Evolutionary conservation across 2,329 filamentous ascomycete genomes (phyloP).

Genomic region (Apiospora saccharicola): DNA sequence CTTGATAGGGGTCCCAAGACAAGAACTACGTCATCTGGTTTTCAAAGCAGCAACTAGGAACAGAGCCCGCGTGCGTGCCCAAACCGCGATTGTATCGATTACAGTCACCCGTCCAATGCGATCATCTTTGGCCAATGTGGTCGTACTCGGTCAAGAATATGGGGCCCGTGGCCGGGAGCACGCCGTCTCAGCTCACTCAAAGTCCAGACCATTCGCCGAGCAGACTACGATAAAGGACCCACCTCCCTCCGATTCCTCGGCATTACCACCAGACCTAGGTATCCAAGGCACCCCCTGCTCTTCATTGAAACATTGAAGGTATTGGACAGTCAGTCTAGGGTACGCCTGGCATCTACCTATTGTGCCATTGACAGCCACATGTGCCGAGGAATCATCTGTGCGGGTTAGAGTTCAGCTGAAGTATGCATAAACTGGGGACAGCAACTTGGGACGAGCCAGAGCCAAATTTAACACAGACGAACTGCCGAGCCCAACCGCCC

Average conservation of each 20-base stretch:
- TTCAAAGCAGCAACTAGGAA: neutral
- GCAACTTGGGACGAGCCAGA: neutral
- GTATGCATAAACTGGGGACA: slow-evolving; percentile 2
- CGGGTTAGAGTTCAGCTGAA: neutral
- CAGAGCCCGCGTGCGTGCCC: neutral
- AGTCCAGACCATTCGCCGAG: neutral
- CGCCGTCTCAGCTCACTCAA: neutral
- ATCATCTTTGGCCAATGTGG: neutral
- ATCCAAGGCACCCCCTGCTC: neutral
- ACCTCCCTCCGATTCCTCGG: neutral
- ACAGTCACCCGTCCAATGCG: too few relatives aligned
- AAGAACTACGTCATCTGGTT: neutral
- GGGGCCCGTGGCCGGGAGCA: neutral
- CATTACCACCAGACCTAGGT: neutral
- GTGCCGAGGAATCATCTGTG: neutral
- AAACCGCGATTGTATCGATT: too few relatives aligned
- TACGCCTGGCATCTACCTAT: neutral
- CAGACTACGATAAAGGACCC: neutral
- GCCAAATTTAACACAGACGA: neutral
- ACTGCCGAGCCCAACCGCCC: neutral
- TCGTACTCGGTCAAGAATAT: neutral
- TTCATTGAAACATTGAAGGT: neutral
- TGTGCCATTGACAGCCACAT: neutral
- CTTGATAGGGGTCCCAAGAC: neutral
- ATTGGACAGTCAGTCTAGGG: neutral